These are phyloP conservation scores for Exophiala sp. DNA, from an alignment of 2,329 filamentous ascomycete species.

Conservation along the genomic window DNA sequence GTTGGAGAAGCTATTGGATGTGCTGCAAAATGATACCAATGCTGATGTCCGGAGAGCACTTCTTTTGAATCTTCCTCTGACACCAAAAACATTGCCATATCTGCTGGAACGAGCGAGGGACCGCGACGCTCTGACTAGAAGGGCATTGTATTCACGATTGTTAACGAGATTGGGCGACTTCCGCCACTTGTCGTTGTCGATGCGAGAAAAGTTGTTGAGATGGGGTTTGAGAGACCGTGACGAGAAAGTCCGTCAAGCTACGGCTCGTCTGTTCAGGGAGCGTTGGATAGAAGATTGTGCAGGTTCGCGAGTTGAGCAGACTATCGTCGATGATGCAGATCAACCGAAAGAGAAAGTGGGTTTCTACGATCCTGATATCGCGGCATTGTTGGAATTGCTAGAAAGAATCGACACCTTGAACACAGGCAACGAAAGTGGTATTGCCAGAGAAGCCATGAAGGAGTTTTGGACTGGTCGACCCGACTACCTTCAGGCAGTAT, in stretches of 20 bases:
- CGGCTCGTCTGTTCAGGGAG: slow-evolving; percentile 83
- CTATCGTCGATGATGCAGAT: slow-evolving; percentile 5
- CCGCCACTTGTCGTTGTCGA: slow-evolving; percentile 83
- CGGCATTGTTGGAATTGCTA: slow-evolving; percentile 83
- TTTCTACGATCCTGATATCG: slow-evolving; percentile 60
- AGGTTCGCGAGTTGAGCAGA: slow-evolving; percentile 41
- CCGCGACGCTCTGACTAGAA: slow-evolving; percentile 75
- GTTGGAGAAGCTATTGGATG: slow-evolving; percentile 77
- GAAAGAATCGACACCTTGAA: slow-evolving; percentile 93
- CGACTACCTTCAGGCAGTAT: slow-evolving; percentile 46
- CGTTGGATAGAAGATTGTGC: slow-evolving; percentile 98
- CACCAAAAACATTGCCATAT: slow-evolving; percentile 76
- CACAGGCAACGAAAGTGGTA: slow-evolving; percentile 82
- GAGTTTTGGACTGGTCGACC: slow-evolving; percentile 93
- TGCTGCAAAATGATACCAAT: slow-evolving; percentile 89
- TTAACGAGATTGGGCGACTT: slow-evolving; percentile 91
- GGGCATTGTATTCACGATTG: slow-evolving; percentile 81
- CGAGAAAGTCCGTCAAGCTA: slow-evolving; percentile 88
- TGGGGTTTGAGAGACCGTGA: slow-evolving; percentile 95
- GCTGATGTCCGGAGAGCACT: slow-evolving; percentile 88
- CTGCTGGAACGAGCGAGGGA: slow-evolving; percentile 89
- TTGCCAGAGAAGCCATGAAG: slow-evolving; percentile 89
- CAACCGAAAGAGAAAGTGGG: slow-evolving; percentile 44
- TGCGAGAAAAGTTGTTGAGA: slow-evolving; percentile 89
- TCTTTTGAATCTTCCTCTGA: slow-evolving; percentile 83